Conservation (phyloP, 176 grass and related monocot species). For the Phoenix dactylifera region DNA sequence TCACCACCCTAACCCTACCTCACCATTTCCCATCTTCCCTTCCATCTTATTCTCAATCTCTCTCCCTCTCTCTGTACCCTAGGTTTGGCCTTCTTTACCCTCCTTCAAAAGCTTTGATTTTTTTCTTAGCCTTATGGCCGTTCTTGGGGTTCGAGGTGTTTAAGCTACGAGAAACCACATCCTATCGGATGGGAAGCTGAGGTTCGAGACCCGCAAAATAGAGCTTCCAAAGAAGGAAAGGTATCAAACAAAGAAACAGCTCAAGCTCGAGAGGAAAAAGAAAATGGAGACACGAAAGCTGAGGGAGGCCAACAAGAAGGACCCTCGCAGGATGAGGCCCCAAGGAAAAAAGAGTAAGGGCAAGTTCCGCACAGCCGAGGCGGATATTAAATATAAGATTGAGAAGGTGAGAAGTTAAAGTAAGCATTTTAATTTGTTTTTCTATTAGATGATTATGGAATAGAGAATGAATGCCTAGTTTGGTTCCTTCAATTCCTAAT, state of each 20-base stretch:
- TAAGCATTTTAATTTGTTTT: slow-evolving; percentile 3
- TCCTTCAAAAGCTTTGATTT: slow-evolving; percentile 21
- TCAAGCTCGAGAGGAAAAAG: slow-evolving; percentile 69
- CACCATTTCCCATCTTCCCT: background rate
- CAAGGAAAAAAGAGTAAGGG: slow-evolving; percentile 77
- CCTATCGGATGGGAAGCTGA: slow-evolving; percentile 64
- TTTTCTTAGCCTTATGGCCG: slow-evolving; percentile 12
- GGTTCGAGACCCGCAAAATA: slow-evolving; percentile 66
- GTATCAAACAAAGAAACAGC: slow-evolving; percentile 60
- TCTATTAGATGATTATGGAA: too few species aligned
- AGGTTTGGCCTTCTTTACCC: slow-evolving; percentile 27
- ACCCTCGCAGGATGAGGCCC: slow-evolving; percentile 57
- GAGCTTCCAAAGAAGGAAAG: slow-evolving; percentile 56
- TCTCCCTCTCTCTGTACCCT: slow-evolving; percentile 6
- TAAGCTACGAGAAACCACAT: slow-evolving; percentile 56
- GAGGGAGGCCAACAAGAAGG: slow-evolving; percentile 73
- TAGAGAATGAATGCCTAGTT: too few species aligned
- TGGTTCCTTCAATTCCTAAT: too few species aligned
- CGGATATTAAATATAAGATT: slow-evolving; percentile 76
- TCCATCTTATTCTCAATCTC: slow-evolving; percentile 4
- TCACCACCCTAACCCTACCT: too few species aligned
- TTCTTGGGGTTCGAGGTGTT: slow-evolving; percentile 27
- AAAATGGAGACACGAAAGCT: slow-evolving; percentile 61
- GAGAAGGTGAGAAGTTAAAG: slow-evolving; percentile 49
- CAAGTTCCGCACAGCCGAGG: slow-evolving; percentile 67